These are phyloP conservation scores for Moricandia moricandioides DNA, from an alignment of 345 rosid species.

Conservation along the genomic window DNA sequence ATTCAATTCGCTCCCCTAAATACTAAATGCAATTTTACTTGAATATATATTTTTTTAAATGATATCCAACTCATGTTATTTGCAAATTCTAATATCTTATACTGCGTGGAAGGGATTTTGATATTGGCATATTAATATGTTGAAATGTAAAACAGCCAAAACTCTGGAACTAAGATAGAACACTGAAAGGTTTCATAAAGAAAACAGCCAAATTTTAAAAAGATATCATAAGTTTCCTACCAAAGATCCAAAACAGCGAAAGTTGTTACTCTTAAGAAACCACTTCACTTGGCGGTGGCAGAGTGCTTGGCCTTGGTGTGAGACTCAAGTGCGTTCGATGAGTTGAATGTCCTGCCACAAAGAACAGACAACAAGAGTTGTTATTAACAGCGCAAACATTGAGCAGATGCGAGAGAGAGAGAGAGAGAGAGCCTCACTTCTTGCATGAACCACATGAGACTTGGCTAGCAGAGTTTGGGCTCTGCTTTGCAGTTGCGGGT, in stretches of 20 bases:
- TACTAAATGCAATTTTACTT: too few relatives aligned
- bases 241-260: not conserved
- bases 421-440: slow-evolving; percentile 46
- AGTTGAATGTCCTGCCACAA: slow-evolving; percentile 29
- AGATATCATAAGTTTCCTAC: not conserved
- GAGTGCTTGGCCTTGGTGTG: slow-evolving; percentile 38
- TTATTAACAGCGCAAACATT: not conserved
- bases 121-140: too few relatives aligned
- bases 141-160: too few relatives aligned
- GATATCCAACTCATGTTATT: not conserved
- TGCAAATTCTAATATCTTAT: too few relatives aligned
- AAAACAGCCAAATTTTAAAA: slow-evolving; percentile 4
- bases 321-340: slow-evolving; percentile 23
- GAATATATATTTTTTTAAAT: too few relatives aligned
- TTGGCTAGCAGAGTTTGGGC: slow-evolving; percentile 67
- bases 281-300: slow-evolving; percentile 31
- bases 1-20: too few relatives aligned
- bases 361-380: not conserved
- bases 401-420: not conserved
- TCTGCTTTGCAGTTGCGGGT: slow-evolving; percentile 29
- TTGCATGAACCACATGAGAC: slow-evolving; percentile 66
- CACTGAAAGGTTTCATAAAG: slow-evolving; percentile 9
- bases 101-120: too few relatives aligned
- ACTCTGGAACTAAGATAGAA: too few relatives aligned
- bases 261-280: not conserved